These are phyloP conservation scores for Alternaria infectoria DNA, from an alignment of 2,329 filamentous ascomycete genomes.

Conservation along the genomic window DNA sequence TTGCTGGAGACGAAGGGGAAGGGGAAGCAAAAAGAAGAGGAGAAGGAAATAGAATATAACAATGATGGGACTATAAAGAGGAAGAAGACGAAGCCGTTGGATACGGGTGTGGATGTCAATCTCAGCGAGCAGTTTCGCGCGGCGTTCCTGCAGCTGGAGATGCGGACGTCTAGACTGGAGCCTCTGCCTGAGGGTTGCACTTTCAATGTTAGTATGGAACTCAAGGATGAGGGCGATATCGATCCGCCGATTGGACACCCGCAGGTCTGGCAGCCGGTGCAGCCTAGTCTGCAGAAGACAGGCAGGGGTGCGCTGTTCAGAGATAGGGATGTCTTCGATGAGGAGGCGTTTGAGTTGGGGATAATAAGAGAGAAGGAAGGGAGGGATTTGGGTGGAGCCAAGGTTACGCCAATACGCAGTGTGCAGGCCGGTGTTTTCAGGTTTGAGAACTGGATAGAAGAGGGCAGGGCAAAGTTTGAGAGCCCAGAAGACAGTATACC, in stretches of 20 bases:
- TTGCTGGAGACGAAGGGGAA: neutral
- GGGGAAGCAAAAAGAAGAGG: neutral
- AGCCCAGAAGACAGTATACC: constrained; percentile 11
- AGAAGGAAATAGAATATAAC: constrained; percentile 14
- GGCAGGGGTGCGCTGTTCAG: constrained; percentile 28
- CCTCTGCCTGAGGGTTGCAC: constrained; percentile 70
- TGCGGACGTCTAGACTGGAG: constrained; percentile 63
- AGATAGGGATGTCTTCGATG: constrained; percentile 20
- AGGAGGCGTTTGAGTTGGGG: constrained; percentile 14
- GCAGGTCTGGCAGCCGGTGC: constrained; percentile 67
- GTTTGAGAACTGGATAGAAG: constrained; percentile 74
- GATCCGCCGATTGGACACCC: constrained; percentile 56
- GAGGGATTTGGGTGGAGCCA: constrained; percentile 57
- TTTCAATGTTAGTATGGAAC: constrained; percentile 77
- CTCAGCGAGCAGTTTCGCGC: constrained; percentile 76
- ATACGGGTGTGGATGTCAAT: constrained; percentile 53
- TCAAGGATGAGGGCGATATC: constrained; percentile 65
- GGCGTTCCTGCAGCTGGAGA: constrained; percentile 67
- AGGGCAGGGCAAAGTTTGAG: constrained; percentile 61
- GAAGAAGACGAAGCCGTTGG: constrained; percentile 20
- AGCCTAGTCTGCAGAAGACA: constrained; percentile 54
- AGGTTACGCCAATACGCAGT: constrained; percentile 66
- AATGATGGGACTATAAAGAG: constrained; percentile 7
- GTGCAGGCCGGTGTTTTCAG: constrained; percentile 70
- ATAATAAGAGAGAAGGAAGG: constrained; percentile 32